A percentile compares a stretch with the other conserved stretches of the same genome.
phyloP scores from a whole-genome alignment of 257 asterid species.

The Plantago elongata region DNA sequence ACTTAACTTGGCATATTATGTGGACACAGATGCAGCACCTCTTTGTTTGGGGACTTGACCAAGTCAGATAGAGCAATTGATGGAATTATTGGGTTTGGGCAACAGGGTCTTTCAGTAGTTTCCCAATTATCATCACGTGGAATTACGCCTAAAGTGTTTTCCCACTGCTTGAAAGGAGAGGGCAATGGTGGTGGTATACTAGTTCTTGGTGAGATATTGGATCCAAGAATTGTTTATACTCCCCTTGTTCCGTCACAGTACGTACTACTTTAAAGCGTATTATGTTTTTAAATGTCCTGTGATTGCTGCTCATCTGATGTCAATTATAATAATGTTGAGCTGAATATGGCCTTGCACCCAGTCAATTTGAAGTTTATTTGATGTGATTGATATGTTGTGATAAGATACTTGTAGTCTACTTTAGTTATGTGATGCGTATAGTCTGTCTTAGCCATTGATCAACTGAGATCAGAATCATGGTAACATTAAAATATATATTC shows the following conservation, averaged over 20 bases:
- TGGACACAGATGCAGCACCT: constrained; percentile 77
- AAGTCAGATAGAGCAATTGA: constrained; percentile 85
- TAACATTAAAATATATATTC: too few relatives aligned
- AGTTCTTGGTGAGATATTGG: constrained; percentile 95
- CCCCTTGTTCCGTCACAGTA: constrained; percentile 96
- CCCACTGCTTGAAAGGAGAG: constrained; percentile 91
- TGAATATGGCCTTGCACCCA: too few relatives aligned
- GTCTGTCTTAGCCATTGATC: too few relatives aligned
- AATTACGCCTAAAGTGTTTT: constrained; percentile 75
- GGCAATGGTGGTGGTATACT: constrained; percentile 83
- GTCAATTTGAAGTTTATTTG: too few relatives aligned
- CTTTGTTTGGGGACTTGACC: constrained; percentile 70
- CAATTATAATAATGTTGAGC: background rate
- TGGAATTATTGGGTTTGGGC: constrained; percentile 90
- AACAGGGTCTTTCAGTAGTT: constrained; percentile 66
- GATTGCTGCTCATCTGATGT: background rate
- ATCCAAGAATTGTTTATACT: constrained; percentile 76
- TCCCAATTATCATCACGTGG: constrained; percentile 77
- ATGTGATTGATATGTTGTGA: too few relatives aligned
- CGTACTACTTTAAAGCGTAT: constrained; percentile 34
- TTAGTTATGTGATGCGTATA: too few relatives aligned
- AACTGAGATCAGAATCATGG: too few relatives aligned
- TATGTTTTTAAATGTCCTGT: constrained; percentile 16
- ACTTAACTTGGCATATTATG: background rate
- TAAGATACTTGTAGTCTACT: too few relatives aligned